Evolutionary conservation across 805 yeast genomes (phyloP).

Genomic region (Torulaspora indica): DNA sequence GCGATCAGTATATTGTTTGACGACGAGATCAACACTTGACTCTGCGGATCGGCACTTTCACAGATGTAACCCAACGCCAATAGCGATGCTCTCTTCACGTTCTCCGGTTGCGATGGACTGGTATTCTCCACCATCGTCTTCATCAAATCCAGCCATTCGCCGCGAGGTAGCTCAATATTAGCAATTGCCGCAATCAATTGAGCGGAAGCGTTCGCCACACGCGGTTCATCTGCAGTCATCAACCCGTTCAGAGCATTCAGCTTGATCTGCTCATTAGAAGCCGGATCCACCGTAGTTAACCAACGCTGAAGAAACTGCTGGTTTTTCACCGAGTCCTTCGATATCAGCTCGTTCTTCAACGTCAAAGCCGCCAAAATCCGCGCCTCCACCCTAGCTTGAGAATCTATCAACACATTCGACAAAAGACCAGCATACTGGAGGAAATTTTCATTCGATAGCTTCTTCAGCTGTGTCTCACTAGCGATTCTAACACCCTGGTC

Average conservation of each 20-base stretch:
- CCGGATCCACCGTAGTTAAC: conserved; percentile 51
- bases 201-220: conserved; percentile 85
- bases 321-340: conserved; percentile 66
- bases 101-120: conserved; percentile 65
- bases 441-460: conserved; percentile 70
- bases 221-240: conserved; percentile 53
- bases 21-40: conserved; percentile 69
- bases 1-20: conserved; percentile 92
- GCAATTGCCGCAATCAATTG: conserved; percentile 96
- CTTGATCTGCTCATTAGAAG: conserved; percentile 61
- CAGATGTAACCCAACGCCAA: conserved; percentile 93
- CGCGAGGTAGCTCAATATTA: conserved; percentile 84
- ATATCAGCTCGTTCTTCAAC: conserved; percentile 78
- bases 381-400: conserved; percentile 63
- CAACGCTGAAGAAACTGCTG: conserved; percentile 65
- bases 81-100: conserved; percentile 81
- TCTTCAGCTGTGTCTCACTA: conserved; percentile 73
- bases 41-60: conserved; percentile 81
- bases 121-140: conserved; percentile 82
- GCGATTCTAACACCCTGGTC: conserved; percentile 62
- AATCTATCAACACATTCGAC: conserved; percentile 66
- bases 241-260: conserved; percentile 58
- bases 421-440: conserved; percentile 66
- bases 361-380: conserved; percentile 88
- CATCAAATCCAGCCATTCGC: conserved; percentile 86